Evolutionary conservation across 805 yeast genomes (phyloP).

Genomic region (Barnettozyma vustinii): DNA sequence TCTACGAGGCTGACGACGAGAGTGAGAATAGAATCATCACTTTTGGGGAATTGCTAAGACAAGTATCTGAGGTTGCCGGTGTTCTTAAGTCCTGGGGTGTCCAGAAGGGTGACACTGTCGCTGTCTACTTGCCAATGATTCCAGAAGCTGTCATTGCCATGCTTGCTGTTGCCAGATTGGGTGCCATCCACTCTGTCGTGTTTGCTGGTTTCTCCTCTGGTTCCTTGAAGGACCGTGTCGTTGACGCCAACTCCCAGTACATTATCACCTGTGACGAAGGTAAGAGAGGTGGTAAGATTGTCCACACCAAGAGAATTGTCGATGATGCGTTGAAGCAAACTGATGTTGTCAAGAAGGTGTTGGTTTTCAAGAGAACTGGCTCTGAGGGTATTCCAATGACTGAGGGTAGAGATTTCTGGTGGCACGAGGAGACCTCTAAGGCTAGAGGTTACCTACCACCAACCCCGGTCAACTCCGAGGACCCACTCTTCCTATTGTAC

Average conservation of each 20-base stretch:
- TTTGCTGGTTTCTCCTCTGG: conserved; percentile 97
- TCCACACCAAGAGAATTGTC: conserved; percentile 88
- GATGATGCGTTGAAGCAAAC: conserved; percentile 84
- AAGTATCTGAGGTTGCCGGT: conserved; percentile 84
- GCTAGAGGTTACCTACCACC: conserved; percentile 86
- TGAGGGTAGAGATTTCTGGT: conserved; percentile 84
- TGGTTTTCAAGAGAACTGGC: conserved; percentile 88
- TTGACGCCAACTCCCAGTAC: conserved; percentile 79
- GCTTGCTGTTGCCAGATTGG: conserved; percentile 87
- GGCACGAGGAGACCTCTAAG: conserved; percentile 86
- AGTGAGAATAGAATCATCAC: conserved; percentile 67
- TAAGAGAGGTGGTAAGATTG: conserved; percentile 90
- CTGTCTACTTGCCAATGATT: conserved; percentile 95
- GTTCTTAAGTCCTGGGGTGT: conserved; percentile 82
- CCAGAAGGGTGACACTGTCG: conserved; percentile 91
- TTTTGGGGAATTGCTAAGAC: conserved; percentile 78
- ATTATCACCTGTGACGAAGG: conserved; percentile 95
- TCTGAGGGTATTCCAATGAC: conserved; percentile 64
- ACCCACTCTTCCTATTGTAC: conserved; percentile 90
- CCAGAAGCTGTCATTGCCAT: conserved; percentile 94
- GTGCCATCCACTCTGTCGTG: conserved; percentile 94
- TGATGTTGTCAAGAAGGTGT: conserved; percentile 71
- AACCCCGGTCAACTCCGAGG: conserved; percentile 82
- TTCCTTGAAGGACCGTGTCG: conserved; percentile 84
- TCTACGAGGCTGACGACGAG: conserved; percentile 94